phyloP scores from a whole-genome alignment of 495 filamentous ascomycete species.

The Talaromyces stipitatus region DNA sequence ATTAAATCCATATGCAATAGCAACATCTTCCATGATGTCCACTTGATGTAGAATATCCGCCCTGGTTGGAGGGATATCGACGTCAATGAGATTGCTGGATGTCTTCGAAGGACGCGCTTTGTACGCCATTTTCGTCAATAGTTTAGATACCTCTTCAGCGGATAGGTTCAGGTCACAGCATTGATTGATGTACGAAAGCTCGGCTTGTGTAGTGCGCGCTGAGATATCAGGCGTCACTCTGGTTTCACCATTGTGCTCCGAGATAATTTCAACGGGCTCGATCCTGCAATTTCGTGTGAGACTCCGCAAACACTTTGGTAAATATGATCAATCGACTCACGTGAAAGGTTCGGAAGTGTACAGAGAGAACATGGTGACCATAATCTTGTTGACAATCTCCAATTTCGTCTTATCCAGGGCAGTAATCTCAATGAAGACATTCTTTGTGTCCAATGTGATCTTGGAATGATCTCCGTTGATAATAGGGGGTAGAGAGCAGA shows the following conservation, averaged over 20 bases:
- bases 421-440: conserved; percentile 95
- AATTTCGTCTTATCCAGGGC: conserved; percentile 96
- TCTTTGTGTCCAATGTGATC: conserved; percentile 80
- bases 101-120: conserved; percentile 59
- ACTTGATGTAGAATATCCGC: conserved; percentile 94
- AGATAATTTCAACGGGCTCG: conserved; percentile 86
- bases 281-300: conserved; percentile 36
- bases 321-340: conserved; percentile 19
- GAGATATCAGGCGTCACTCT: conserved; percentile 72
- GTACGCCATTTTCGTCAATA: conserved; percentile 83
- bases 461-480: conserved; percentile 98
- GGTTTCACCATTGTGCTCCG: conserved; percentile 79
- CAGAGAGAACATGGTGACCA: conserved; percentile 94
- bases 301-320: not conserved
- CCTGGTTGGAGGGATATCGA: conserved; percentile 77
- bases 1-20: conserved; percentile 95
- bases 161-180: conserved; percentile 77
- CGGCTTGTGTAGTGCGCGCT: conserved; percentile 67
- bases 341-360: conserved; percentile 87
- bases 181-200: conserved; percentile 85
- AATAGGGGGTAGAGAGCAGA: conserved; percentile 92
- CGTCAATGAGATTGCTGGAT: conserved; percentile 60
- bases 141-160: conserved; percentile 60
- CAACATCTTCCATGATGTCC: conserved; percentile 98
- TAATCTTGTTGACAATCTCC: conserved; percentile 88